Evolutionary conservation across 2,329 filamentous ascomycete genomes (phyloP).

Genomic region (Fusarium verrucosum): DNA sequence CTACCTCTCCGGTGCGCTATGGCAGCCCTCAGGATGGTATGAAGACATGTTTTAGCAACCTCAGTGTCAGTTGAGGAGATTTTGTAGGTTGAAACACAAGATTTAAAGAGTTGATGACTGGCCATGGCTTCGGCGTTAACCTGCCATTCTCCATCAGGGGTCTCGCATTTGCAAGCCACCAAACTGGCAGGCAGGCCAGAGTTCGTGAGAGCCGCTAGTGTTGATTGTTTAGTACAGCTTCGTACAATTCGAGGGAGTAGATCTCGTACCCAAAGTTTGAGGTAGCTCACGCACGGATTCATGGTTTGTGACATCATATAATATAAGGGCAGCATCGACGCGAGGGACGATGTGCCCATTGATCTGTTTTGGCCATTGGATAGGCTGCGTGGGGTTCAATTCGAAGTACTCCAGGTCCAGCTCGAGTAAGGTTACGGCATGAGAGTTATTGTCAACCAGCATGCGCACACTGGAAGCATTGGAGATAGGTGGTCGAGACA

Average conservation of each 20-base stretch:
- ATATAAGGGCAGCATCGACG: slow-evolving; percentile 82
- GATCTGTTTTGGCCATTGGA: slow-evolving; percentile 74
- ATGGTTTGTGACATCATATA: slow-evolving; percentile 87
- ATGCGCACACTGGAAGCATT: slow-evolving; percentile 67
- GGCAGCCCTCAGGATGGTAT: slow-evolving; percentile 76
- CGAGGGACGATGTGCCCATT: slow-evolving; percentile 76
- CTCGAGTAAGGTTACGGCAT: slow-evolving; percentile 70
- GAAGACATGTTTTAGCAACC: slow-evolving; percentile 78
- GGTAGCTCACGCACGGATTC: slow-evolving; percentile 79
- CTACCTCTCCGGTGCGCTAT: slow-evolving; percentile 74
- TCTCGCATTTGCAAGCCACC: slow-evolving; percentile 91
- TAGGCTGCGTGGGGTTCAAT: slow-evolving; percentile 63
- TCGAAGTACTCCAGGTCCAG: slow-evolving; percentile 73
- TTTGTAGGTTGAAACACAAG: slow-evolving; percentile 77
- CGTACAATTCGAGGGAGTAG: neutral
- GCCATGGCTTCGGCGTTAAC: slow-evolving; percentile 74
- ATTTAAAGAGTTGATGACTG: slow-evolving; percentile 69
- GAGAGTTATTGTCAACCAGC: slow-evolving; percentile 65
- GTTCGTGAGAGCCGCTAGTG: slow-evolving; percentile 75
- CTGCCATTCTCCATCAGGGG: slow-evolving; percentile 73
- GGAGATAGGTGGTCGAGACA: slow-evolving; percentile 61
- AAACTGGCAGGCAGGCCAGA: slow-evolving; percentile 80
- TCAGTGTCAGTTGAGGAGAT: slow-evolving; percentile 76
- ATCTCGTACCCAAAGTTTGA: slow-evolving; percentile 73
- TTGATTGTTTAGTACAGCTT: slow-evolving; percentile 13